Evolutionary conservation across 139 green algal species (phyloP).

Genomic region (Auxenochlorella pyrenoidosa): DNA sequence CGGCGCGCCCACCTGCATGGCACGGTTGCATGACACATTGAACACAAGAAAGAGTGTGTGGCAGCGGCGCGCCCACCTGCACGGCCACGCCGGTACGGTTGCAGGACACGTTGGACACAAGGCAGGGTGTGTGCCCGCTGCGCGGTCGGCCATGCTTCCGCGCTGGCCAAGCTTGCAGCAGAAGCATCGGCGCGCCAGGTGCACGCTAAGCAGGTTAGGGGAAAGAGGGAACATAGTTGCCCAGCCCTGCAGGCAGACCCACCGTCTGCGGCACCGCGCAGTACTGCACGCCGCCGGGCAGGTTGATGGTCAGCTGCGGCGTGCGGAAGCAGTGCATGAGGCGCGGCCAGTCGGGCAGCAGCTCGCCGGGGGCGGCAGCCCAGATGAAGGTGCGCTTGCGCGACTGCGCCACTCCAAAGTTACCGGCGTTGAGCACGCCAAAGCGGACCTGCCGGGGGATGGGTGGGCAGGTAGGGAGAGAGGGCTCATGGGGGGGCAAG

Average conservation of each 20-base stretch:
- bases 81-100: too few relatives aligned
- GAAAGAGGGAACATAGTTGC: too few relatives aligned
- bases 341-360: constrained; percentile 89
- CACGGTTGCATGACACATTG: neutral
- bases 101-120: too few relatives aligned
- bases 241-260: neutral
- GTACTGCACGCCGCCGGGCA: constrained; percentile 83
- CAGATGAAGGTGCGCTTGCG: constrained; percentile 98
- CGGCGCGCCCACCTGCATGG: constrained; percentile 69
- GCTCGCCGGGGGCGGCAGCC: constrained; percentile 83
- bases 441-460: constrained; percentile 87
- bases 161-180: too few relatives aligned
- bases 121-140: too few relatives aligned
- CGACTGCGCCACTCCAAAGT: constrained; percentile 95
- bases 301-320: constrained; percentile 88
- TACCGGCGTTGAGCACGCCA: constrained; percentile 95
- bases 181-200: too few relatives aligned
- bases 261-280: constrained; percentile 69
- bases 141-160: too few relatives aligned
- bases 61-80: too few relatives aligned
- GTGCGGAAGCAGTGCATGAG: constrained; percentile 89
- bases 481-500: too few relatives aligned
- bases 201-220: too few relatives aligned
- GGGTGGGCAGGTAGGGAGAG: neutral
- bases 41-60: too few relatives aligned